A percentile compares a stretch with the other conserved stretches of the same genome.
phyloP scores from a whole-genome alignment of 2,329 filamentous ascomycete species.

The Stachybotrys echinatus region DNA sequence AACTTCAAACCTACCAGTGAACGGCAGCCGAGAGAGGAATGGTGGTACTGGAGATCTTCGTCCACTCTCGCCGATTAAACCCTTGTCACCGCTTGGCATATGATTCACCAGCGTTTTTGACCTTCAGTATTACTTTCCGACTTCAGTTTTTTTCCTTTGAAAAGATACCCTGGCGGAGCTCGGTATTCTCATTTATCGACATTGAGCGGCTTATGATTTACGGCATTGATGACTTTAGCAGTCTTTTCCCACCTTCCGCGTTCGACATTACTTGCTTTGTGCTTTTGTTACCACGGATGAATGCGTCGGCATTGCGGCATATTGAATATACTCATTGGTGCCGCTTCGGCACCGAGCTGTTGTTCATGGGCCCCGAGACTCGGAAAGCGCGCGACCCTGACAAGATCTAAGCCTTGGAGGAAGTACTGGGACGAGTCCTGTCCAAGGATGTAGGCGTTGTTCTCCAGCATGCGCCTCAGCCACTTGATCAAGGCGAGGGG shows the following conservation, averaged over 20 bases:
- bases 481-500: too few relatives aligned
- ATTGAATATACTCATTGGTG: too few relatives aligned
- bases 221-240: background rate
- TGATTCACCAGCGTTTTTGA: slow-evolving; percentile 14
- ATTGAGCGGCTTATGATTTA: background rate
- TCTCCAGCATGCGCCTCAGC: too few relatives aligned
- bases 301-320: too few relatives aligned
- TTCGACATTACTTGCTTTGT: background rate
- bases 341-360: too few relatives aligned
- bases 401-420: too few relatives aligned
- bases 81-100: slow-evolving; percentile 58
- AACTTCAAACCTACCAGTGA: slow-evolving; percentile 38
- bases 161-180: background rate
- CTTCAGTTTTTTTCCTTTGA: background rate
- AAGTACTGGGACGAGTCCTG: too few relatives aligned
- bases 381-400: too few relatives aligned
- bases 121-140: background rate
- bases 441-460: too few relatives aligned
- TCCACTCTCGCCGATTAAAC: slow-evolving; percentile 61
- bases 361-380: too few relatives aligned
- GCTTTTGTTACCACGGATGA: too few relatives aligned
- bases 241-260: background rate
- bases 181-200: background rate
- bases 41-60: slow-evolving; percentile 39
- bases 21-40: slow-evolving; percentile 38